Percentiles rank a stretch among this genome's conserved stretches.
Evolutionary conservation across 2,329 filamentous ascomycete species (phyloP).

Genomic region (Ophiostoma sp.): DNA sequence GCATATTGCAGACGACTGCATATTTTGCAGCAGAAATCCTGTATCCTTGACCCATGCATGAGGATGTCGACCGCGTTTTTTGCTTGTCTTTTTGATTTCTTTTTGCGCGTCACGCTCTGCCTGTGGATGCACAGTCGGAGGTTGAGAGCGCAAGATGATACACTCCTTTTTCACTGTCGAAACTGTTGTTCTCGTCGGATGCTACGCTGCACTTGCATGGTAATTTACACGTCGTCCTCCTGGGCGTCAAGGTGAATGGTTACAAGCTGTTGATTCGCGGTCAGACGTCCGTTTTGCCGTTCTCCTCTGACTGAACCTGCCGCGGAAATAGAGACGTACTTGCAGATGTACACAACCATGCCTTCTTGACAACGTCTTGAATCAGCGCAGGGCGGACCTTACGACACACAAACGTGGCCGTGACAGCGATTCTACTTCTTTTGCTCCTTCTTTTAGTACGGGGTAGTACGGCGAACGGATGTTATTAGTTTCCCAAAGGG

Average conservation of each 20-base stretch:
- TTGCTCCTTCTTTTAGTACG: background rate
- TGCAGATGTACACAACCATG: background rate
- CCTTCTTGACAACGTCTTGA: background rate
- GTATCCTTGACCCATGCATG: background rate
- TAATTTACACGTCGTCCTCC: background rate
- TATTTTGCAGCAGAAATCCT: background rate
- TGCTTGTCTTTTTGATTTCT: background rate
- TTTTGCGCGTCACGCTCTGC: background rate
- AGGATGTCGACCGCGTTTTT: background rate
- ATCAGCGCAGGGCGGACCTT: background rate
- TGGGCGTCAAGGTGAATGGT: background rate
- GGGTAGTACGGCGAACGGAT: background rate
- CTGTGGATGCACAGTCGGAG: conserved; percentile 4
- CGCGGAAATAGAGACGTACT: background rate
- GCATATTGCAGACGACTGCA: too few relatives aligned
- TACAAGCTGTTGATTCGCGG: background rate
- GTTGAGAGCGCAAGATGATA: background rate
- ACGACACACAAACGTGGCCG: background rate
- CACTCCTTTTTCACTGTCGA: background rate
- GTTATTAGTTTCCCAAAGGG: background rate
- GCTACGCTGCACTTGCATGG: background rate
- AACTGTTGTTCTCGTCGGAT: background rate
- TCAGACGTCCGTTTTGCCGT: background rate
- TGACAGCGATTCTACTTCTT: background rate
- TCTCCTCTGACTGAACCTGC: background rate